Evolutionary conservation across 2,329 filamentous ascomycete species (phyloP).

Genomic region (Elsinoe arachidis): DNA sequence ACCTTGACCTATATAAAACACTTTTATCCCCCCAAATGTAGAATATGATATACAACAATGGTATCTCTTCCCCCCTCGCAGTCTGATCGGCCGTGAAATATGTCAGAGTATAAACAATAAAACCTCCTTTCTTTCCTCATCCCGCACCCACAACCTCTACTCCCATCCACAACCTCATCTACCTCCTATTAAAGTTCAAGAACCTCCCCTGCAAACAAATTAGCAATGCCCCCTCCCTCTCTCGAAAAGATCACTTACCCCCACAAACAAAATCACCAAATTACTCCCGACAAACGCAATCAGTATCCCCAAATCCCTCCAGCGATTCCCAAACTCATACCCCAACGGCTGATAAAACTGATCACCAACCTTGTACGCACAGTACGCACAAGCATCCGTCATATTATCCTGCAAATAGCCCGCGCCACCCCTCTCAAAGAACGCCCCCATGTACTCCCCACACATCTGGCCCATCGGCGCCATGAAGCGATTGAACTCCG

Average conservation of each 20-base stretch:
- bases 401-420: conserved; percentile 64
- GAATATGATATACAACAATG: not conserved
- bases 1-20: not conserved
- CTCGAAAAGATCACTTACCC: conserved; percentile 33
- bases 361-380: conserved; percentile 70
- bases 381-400: conserved; percentile 66
- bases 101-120: not conserved
- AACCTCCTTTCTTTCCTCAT: too few species aligned
- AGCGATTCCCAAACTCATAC: conserved; percentile 59
- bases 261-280: conserved; percentile 54
- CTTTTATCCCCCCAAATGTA: not conserved
- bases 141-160: too few species aligned
- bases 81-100: not conserved
- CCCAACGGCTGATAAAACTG: conserved; percentile 65
- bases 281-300: conserved; percentile 70
- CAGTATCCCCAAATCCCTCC: conserved; percentile 77
- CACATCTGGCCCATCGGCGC: conserved; percentile 60
- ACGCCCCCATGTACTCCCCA: conserved; percentile 64
- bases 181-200: conserved; percentile 38
- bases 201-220: conserved; percentile 28
- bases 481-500: conserved; percentile 60
- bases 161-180: too few species aligned
- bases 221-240: conserved; percentile 13
- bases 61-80: not conserved
- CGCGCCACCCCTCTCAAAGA: conserved; percentile 58